Percentiles rank a stretch among this genome's conserved stretches.
phyloP scores from a whole-genome alignment of 1,284 basidiomycete species.

The Tremellales sp. region DNA sequence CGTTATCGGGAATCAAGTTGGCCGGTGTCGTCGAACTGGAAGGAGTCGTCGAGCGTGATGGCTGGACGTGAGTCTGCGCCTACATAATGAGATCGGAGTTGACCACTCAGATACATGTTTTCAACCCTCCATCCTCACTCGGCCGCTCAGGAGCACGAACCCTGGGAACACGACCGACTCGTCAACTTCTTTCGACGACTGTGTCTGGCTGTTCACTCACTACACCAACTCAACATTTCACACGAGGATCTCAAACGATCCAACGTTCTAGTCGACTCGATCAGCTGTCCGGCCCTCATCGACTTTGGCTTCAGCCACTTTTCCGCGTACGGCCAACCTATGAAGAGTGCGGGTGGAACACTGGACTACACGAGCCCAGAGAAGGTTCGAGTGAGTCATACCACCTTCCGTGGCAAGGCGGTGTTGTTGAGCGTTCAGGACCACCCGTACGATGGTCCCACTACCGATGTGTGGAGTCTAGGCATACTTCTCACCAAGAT shows the following conservation, averaged over 20 bases:
- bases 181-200: constrained; percentile 38
- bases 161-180: constrained; percentile 10
- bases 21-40: constrained; percentile 41
- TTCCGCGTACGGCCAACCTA: constrained; percentile 19
- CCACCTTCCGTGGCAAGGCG: background rate
- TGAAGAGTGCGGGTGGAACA: constrained; percentile 41
- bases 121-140: constrained; percentile 29
- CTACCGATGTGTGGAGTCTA: constrained; percentile 45
- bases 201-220: constrained; percentile 29
- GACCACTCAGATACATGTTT: constrained; percentile 33
- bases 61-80: constrained; percentile 44
- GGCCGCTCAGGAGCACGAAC: constrained; percentile 9
- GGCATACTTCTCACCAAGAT: constrained; percentile 42
- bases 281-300: constrained; percentile 26
- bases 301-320: constrained; percentile 48
- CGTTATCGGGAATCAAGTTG: constrained; percentile 34
- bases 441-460: constrained; percentile 30
- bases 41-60: constrained; percentile 39
- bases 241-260: constrained; percentile 48
- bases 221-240: constrained; percentile 39
- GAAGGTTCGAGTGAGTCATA: constrained; percentile 34
- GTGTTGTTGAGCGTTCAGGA: constrained; percentile 17
- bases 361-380: constrained; percentile 45
- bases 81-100: background rate
- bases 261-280: constrained; percentile 35